A percentile compares a stretch with the other conserved stretches of the same genome.
These are phyloP conservation scores for Globisporangium polare DNA, from an alignment of 352 stramenopile species.

Conservation along the genomic window DNA sequence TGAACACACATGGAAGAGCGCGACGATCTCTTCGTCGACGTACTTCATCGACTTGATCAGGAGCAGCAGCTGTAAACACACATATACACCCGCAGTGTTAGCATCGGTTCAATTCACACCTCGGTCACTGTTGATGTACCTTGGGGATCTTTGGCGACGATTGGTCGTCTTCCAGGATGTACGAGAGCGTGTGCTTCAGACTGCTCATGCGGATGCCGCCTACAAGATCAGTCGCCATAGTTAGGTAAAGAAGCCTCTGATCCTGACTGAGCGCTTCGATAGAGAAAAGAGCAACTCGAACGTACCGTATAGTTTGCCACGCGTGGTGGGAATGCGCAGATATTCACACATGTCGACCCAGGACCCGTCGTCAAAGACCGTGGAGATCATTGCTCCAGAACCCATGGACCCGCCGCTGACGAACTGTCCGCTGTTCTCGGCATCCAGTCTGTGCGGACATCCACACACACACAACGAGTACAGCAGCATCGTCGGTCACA, in stretches of 20 bases:
- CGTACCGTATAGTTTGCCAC: conserved; percentile 68
- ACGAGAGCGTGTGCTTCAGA: conserved; percentile 52
- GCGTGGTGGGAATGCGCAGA: conserved; percentile 36
- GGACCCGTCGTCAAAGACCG: conserved; percentile 71
- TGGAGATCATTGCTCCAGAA: conserved; percentile 43
- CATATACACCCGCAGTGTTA: background rate
- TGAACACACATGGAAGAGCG: conserved; percentile 65
- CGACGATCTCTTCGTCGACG: conserved; percentile 79
- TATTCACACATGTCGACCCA: conserved; percentile 82
- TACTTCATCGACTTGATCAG: conserved; percentile 81
- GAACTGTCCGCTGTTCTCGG: conserved; percentile 30
- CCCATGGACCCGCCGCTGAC: conserved; percentile 40
- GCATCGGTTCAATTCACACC: background rate
- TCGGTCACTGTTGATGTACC: conserved; percentile 22
- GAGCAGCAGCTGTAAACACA: conserved; percentile 45
- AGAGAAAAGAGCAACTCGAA: background rate
- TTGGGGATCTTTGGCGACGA: conserved; percentile 49
- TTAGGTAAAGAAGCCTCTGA: too few relatives aligned
- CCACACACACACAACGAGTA: background rate
- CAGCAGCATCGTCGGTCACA: background rate
- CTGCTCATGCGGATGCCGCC: conserved; percentile 63
- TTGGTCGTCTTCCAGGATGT: conserved; percentile 62
- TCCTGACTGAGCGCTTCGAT: background rate
- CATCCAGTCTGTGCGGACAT: conserved; percentile 36
- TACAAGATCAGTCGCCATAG: conserved; percentile 11